phyloP scores from a whole-genome alignment of 257 asterid species.

The Coffea canephora region DNA sequence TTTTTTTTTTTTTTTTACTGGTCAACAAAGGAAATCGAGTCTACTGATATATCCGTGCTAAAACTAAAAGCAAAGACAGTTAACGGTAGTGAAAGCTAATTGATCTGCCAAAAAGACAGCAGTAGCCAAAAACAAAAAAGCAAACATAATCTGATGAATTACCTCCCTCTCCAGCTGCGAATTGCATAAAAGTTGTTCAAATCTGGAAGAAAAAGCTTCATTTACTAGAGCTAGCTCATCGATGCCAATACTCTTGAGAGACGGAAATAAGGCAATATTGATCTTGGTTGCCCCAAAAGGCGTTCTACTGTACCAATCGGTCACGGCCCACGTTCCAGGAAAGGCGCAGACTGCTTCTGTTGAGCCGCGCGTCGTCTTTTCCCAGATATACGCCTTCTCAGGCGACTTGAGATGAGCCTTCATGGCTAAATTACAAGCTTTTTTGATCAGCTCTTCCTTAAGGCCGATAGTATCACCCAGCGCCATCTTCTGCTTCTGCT shows the following conservation, averaged over 20 bases:
- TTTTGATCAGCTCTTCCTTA: constrained; percentile 54
- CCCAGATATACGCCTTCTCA: constrained; percentile 47
- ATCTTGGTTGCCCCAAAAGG: constrained; percentile 64
- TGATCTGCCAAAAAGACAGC: neutral
- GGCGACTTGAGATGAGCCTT: constrained; percentile 65
- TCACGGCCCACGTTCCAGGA: constrained; percentile 64
- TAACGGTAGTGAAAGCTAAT: neutral
- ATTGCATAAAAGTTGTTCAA: constrained; percentile 39
- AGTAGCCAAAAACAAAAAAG: neutral
- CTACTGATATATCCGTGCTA: neutral
- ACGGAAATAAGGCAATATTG: constrained; percentile 48
- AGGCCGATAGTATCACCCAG: constrained; percentile 50
- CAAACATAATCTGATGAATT: constrained; percentile 1
- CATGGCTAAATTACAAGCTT: constrained; percentile 55
- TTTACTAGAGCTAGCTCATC: constrained; percentile 61
- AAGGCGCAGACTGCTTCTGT: constrained; percentile 59
- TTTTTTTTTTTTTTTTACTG: too few relatives aligned
- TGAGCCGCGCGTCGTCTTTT: constrained; percentile 40
- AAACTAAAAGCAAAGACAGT: neutral
- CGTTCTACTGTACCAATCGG: constrained; percentile 46
- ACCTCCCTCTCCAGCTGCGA: constrained; percentile 67
- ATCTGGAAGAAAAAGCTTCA: constrained; percentile 56
- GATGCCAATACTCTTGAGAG: constrained; percentile 54
- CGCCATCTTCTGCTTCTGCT: constrained; percentile 29
- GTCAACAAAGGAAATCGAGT: neutral